Conservation (phyloP, 768 basidiomycete genomes). For the Mycena filopes region DNA sequence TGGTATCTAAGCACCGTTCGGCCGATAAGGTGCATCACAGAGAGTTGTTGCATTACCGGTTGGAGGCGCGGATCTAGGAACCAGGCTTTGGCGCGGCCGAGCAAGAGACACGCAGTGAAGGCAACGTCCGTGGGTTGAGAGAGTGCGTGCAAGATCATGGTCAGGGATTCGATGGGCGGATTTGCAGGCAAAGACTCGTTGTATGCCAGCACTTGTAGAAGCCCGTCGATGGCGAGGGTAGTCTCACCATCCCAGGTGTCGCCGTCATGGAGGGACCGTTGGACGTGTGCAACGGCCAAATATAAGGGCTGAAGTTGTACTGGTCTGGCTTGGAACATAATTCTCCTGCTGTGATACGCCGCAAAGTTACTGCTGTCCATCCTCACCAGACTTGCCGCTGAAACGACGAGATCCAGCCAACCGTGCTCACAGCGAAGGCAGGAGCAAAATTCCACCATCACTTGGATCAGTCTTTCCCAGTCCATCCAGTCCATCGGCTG, state of each 20-base stretch:
- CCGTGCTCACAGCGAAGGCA: background rate
- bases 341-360: no score
- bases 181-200: background rate
- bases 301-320: no score
- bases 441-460: background rate
- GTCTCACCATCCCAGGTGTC: background rate
- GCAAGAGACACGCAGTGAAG: background rate
- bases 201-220: background rate
- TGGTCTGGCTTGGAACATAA: no score
- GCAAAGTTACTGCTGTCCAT: no score
- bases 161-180: background rate
- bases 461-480: background rate
- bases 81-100: no score
- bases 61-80: background rate
- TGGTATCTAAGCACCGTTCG: background rate
- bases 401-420: background rate
- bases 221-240: background rate
- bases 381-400: background rate
- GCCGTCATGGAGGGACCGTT: background rate
- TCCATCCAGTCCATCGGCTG: no score
- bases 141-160: background rate
- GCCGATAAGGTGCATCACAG: background rate
- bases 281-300: slow-evolving; percentile 1
- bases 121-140: background rate
- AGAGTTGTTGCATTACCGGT: background rate